Evolutionary conservation across 768 basidiomycete genomes (phyloP), one percentile per base, ranked within the genome.

Genomic region (Strobilomyces echinocephalus): DNA sequence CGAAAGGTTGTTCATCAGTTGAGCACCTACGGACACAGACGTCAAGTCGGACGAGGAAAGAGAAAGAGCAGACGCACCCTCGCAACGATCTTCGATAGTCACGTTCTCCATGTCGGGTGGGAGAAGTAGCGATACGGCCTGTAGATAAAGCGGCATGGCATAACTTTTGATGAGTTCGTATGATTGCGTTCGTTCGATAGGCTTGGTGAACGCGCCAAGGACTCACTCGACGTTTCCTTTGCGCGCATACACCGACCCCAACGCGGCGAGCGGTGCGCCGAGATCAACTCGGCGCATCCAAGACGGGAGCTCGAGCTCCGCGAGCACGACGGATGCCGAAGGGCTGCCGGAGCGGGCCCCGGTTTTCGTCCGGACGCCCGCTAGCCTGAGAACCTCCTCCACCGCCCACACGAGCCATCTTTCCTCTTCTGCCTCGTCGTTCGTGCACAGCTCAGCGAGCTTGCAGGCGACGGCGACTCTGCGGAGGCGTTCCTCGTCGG

Each of bases 231-330:
- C 58, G 52, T 79, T 80, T 20, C 81, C 84, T 34, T 71, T 70
- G 33, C 73, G 71, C 24, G 24, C 78, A 57, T 88, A 87, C 49
- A 82, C 82, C 5, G 76, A 71, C 1, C 80, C 87, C 5, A 89
- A 73, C 1, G 84, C 80, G 59, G 86, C 85, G 33, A 88, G 73
- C 2, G 85, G 86, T 10, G 84, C 82, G 18, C 81, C 84, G 24
- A 88, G 68, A 58, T 88, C 84, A 20, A 77, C 75, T 52, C 72
- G 75, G 9, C 74, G 72, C 44, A 79, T 79, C 87, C 87, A 88
- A 18, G 63, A 54, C 2, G 87, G 86, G 46, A 87, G 59, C 14
- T 75, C 74, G 20, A 88, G 71, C 49, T 82, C 80, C 1, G 78
- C 72, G 10, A 80, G 72, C 34, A 77, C 68, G 0, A 75, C 57